Percentiles rank a stretch among this genome's conserved stretches.
Conservation (phyloP, 1,284 basidiomycete species). For the Ceratobasidium papillatum region DNA sequence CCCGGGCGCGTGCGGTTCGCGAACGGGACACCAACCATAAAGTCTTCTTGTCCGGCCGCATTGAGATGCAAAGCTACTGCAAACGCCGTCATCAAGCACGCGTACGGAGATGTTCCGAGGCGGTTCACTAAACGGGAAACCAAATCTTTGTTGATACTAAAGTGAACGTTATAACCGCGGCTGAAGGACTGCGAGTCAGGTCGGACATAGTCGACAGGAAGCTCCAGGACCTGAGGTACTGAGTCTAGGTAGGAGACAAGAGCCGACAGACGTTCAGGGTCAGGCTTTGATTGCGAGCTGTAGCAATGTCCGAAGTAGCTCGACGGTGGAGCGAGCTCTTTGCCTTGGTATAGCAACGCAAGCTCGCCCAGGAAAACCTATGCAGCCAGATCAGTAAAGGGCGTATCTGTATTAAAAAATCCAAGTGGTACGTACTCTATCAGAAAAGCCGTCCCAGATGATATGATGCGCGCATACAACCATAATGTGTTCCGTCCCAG, state of each 20-base stretch:
- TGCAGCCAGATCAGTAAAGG: neutral
- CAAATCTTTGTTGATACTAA: neutral
- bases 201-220: conserved; percentile 6
- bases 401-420: neutral
- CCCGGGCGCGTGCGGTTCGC: neutral
- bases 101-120: neutral
- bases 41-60: neutral
- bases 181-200: neutral
- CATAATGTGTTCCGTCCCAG: neutral
- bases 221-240: conserved; percentile 1
- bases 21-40: conserved; percentile 2
- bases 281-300: neutral
- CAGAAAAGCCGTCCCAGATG: conserved; percentile 18
- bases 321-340: neutral
- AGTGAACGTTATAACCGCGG: neutral
- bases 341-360: conserved; percentile 7
- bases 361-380: conserved; percentile 12
- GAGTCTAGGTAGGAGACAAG: conserved; percentile 3
- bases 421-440: neutral
- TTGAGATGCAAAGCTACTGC: neutral
- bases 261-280: neutral
- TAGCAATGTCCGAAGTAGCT: neutral
- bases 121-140: neutral
- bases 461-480: conserved; percentile 17
- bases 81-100: conserved; percentile 2